Evolutionary conservation across 192 early-diverging fungal genomes (phyloP), one percentile per base, ranked within the genome.

Genomic region (Coemansia sp.): DNA sequence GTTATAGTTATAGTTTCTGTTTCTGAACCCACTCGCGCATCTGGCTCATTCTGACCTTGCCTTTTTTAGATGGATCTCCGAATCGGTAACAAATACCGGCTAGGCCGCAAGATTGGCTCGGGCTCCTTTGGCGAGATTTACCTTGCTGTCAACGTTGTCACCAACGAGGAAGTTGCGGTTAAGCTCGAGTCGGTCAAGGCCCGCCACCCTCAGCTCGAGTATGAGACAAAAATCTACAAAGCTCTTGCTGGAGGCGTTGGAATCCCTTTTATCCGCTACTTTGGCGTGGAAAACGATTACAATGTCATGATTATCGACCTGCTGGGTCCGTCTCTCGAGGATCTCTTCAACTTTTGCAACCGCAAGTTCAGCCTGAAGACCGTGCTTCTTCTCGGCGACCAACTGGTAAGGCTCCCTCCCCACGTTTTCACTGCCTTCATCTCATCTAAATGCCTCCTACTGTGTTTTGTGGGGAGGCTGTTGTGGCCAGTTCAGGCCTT

Each of bases 61-160:
- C 55, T 56, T 14, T 65, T 70, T 64, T 59, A 69, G 57, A 81
- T 93, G 88, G 90, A 93, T 81, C 83, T 93, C 70, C 80, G 95
- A 78, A 92, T 99, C 60, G 96, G 91, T 77, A 93, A 93, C 84
- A 95, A 94, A 84, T 99, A 90, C 86, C 87, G 92, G 57, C 90
- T 99, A 65, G 95, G 95, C 57, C 87, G 93, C 59, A 99, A 98
- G 85, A 94, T 99, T 82, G 97, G 97, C 48, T 91, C 91, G 54
- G 97, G 97, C 55, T 94, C 92, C 49, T 99, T 99, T 89, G 97
- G 97, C 48, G 97, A 98, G 71, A 96, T 99, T 76, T 98, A 93
- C 76, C 88, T 96, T 62, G 94, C 93, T 5, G 91, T 91, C 25
- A 95, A 93, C 72, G 84, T 94, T 37, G 86, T 92, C 73, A 94